Percentiles rank a stretch among this genome's conserved stretches.
phyloP scores from a whole-genome alignment of 495 filamentous ascomycete species.

The Neurospora sp. region DNA sequence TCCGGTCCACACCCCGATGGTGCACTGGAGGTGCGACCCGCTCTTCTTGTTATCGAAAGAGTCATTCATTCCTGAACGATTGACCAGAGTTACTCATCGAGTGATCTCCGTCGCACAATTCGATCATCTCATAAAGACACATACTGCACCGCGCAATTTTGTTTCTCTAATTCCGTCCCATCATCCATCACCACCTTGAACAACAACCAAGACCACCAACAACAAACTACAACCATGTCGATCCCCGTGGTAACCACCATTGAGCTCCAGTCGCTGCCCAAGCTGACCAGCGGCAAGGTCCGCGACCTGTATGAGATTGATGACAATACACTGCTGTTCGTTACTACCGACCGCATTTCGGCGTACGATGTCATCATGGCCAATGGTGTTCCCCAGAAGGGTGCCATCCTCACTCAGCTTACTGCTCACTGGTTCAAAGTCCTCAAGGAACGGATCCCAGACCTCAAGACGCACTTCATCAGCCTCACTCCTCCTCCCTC shows the following conservation, averaged over 20 bases:
- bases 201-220: neutral
- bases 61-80: neutral
- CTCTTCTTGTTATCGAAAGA: neutral
- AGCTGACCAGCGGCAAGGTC: constrained; percentile 55
- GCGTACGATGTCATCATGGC: constrained; percentile 89
- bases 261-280: constrained; percentile 20
- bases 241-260: constrained; percentile 17
- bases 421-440: constrained; percentile 79
- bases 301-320: constrained; percentile 73
- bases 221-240: constrained; percentile 1
- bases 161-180: neutral
- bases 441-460: constrained; percentile 53
- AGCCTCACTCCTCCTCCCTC: constrained; percentile 53
- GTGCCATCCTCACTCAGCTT: constrained; percentile 71
- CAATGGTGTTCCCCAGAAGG: constrained; percentile 83
- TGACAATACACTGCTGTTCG: constrained; percentile 69
- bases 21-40: neutral
- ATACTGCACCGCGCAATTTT: neutral
- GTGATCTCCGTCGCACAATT: neutral
- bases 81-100: neutral
- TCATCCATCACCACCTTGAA: neutral
- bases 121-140: neutral
- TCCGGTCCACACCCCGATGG: neutral
- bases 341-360: constrained; percentile 79
- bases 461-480: constrained; percentile 67